Evolutionary conservation across 495 filamentous ascomycete species (phyloP), one percentile per base, ranked within the genome.

Genomic region (Aspergillus cavernicola): DNA sequence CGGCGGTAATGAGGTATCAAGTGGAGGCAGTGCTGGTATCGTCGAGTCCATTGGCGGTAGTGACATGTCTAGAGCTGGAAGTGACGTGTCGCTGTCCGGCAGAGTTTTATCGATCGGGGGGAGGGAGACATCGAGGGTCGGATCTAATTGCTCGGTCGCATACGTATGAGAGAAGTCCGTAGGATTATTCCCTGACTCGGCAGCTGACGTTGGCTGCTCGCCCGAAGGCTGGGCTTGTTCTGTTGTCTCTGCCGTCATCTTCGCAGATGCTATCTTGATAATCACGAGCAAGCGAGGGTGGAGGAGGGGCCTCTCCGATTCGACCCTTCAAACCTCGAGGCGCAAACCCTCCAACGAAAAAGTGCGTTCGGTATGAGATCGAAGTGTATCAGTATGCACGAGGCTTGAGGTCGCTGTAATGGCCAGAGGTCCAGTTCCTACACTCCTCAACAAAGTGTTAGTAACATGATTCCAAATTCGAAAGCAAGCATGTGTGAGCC

Each of bases 41-140:
- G 60, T 57, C 26, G 63, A 47, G 32, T 66, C 63, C 9, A 74
- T 70, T 9, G 71, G 63, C 28, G 71, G 71, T n/a, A 74, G 49
- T 2, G 69, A 58, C 10, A 52, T 42, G 18, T 62, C 57, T 11
- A 65, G 45, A 28, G 50, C 47, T 15, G 55, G 57, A 23, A 62
- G 32, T 7, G 51, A 23, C 7, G 64, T 54, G 41, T 74, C 71
- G 26, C 68, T 55, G 6, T 59, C 58, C 5, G 71, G 68, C 42
- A 75, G 33, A 10, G 62, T 63, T 13, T 64, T 67, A 47, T 74
- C 71, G 28, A 73, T 73, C n/a, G 70, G 62, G 6, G 70, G 70
- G 8, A 75, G 60, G 6, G 68, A 63, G 24, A 64, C 58, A 23
- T 75, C 70, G 18, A 55, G 53, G 2, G 53, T 53, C 0, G 63